Evolutionary conservation across 495 filamentous ascomycete genomes (phyloP), one percentile per base, ranked within the genome.

Genomic region (Venustampulla echinocandica): DNA sequence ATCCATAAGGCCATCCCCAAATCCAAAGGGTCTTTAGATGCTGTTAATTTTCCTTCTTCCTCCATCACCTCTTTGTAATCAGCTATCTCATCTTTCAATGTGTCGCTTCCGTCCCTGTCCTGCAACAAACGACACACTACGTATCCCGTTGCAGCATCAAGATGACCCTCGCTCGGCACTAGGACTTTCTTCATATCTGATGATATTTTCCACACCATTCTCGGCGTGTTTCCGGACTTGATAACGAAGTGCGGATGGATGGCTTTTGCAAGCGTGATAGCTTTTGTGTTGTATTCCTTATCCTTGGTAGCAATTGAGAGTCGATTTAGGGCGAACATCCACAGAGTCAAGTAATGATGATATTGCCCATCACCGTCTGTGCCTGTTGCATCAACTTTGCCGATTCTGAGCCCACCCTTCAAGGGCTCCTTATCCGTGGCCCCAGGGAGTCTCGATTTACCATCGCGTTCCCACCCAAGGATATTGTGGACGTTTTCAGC

Each of bases 321-420:
- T 4, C 80, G 68, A 58, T 82, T 82, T 2, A 84, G 62, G 0
- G 78, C 80, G 52, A 82, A 85, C 79, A 83, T 81, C 80, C 80
- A 85, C 1, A 85, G 53, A 0, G 79, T 82, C 9, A 84, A 61
- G 53, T 82, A 85, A 49, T 84, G 80, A 44, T 82, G 77, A 40
- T 84, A 84, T 55, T 82, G 77, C 2, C 80, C 80, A 57, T 84
- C 81, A 14, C 69, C 64, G 40, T 84, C 80, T 1, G 63, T 49
- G 0, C 78, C 80, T 10, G 41, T 41, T 0, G 61, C 75, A 19
- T 71, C 63, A 4, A 64, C 44, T 58, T 83, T 84, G 3, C 81
- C 80, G 35, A 82, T 84, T 1, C 81, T 69, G 11, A 85, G 61
- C 2, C 80, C 81, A 10, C 80, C 81, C 10, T 61, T 67, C 1